Percentiles rank a stretch among this genome's conserved stretches.
Conservation (phyloP, 2,329 filamentous ascomycete species). For the Apiospora marii region DNA sequence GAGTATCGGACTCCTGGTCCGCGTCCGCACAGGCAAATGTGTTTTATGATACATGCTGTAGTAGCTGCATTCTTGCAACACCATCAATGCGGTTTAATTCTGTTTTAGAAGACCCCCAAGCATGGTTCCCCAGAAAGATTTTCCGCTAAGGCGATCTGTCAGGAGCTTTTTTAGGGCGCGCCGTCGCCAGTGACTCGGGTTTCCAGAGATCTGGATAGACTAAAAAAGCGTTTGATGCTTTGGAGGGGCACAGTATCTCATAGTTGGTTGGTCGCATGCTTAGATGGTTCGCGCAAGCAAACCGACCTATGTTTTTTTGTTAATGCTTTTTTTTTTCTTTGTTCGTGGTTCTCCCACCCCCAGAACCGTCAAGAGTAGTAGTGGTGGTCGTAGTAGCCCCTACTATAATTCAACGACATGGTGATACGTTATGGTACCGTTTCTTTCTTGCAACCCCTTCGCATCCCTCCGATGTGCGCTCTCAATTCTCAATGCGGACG, state of each 20-base stretch:
- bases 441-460: neutral
- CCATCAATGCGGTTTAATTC: slow-evolving; percentile 12
- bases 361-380: neutral
- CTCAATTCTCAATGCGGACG: slow-evolving; percentile 9
- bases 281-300: slow-evolving; percentile 19
- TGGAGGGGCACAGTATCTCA: slow-evolving; percentile 38
- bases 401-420: slow-evolving; percentile 25
- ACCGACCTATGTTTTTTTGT: slow-evolving; percentile 7
- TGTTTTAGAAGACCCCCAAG: slow-evolving; percentile 20
- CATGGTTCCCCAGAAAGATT: slow-evolving; percentile 46
- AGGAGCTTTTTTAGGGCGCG: slow-evolving; percentile 43
- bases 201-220: slow-evolving; percentile 41
- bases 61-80: slow-evolving; percentile 20
- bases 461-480: neutral
- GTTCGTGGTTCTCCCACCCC: neutral
- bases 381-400: slow-evolving; percentile 5
- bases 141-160: slow-evolving; percentile 46
- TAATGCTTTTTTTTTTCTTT: neutral
- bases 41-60: slow-evolving; percentile 11
- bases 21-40: slow-evolving; percentile 15
- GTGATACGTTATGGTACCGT: slow-evolving; percentile 3
- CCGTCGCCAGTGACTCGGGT: slow-evolving; percentile 33
- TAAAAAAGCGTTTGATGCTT: slow-evolving; percentile 46
- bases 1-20: slow-evolving; percentile 8
- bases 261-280: slow-evolving; percentile 22